Evolutionary conservation across 2,329 filamentous ascomycete species (phyloP).

Genomic region (Colletotrichum sp.): DNA sequence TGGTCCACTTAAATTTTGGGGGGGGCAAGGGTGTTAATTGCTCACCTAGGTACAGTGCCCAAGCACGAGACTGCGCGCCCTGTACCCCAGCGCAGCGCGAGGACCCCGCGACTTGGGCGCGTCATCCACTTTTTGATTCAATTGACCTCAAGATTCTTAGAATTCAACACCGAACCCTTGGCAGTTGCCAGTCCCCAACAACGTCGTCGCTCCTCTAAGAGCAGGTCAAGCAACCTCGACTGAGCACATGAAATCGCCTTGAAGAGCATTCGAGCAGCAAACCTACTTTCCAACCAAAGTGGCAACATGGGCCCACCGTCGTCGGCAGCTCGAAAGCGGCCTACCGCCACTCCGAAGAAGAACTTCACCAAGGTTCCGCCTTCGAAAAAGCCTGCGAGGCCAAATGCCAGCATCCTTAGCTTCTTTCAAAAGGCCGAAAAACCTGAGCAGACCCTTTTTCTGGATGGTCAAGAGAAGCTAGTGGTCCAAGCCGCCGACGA

Average conservation of each 20-base stretch:
- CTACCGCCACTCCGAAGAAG: slow-evolving; percentile 20
- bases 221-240: background rate
- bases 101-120: background rate
- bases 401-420: slow-evolving; percentile 72
- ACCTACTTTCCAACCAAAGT: background rate
- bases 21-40: background rate
- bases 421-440: slow-evolving; percentile 77
- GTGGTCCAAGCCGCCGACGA: background rate
- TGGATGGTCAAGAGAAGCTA: slow-evolving; percentile 26
- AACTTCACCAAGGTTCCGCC: background rate
- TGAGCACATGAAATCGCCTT: background rate
- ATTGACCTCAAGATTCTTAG: background rate
- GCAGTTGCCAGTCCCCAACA: background rate
- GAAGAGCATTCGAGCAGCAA: background rate
- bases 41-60: background rate
- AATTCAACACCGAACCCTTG: background rate
- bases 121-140: background rate
- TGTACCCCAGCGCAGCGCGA: background rate
- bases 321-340: slow-evolving; percentile 15
- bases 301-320: slow-evolving; percentile 19
- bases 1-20: background rate
- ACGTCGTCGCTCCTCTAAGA: background rate
- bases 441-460: slow-evolving; percentile 64
- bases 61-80: background rate
- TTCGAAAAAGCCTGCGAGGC: slow-evolving; percentile 40